Base-by-base conservation (phyloP, 441 rosid species). In the Lagerstroemia fauriei region DNA sequence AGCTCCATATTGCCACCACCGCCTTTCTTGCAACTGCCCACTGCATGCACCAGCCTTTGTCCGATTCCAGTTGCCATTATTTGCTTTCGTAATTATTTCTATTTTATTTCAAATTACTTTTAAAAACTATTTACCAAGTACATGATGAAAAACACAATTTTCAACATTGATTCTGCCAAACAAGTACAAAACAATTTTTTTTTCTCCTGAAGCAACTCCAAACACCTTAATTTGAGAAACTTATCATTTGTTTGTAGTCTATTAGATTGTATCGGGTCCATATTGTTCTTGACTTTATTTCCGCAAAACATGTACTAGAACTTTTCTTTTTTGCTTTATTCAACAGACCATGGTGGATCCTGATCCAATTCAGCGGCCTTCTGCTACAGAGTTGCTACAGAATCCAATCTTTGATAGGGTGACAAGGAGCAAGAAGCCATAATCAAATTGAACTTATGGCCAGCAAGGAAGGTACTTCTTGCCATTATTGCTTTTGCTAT, bases 331-430 rank as follows among this genome's bases (percentile, higher is more conserved):
- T 75, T 70, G 24, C 12, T 4, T 32, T 44, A 69, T 69, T 16
- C 73, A 69, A 63, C 38, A 94, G 99, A 83, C 78, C 68, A 95
- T 94, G 99, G 85, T 95, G 83, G 96, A 91, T 73, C 94, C 92
- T 18, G 90, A 94, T 86, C 97, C 99, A 29, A 78, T 77, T 38
- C 90, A 89, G 34, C 92, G 98, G 61, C 99, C 97, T 81, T 91
- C 93, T 69, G 97, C 94, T 0, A 87, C 87, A 86, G 94, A 92
- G 63, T 27, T 94, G 65, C 66, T 90, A 47, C 90, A 91, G 72
- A 92, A 92, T 88, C 92, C 92, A 70, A 88, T 95, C 56, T 92
- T 95, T 69, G 89, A 86, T 80, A 89, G 86, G 88, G 76, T 88
- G 79, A 50, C 57, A 59, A 86, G 82, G 80, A 89, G 73, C 65